Base-by-base conservation (phyloP, 2,329 filamentous ascomycete genomes). In the Paracoccidioides lutzii region DNA sequence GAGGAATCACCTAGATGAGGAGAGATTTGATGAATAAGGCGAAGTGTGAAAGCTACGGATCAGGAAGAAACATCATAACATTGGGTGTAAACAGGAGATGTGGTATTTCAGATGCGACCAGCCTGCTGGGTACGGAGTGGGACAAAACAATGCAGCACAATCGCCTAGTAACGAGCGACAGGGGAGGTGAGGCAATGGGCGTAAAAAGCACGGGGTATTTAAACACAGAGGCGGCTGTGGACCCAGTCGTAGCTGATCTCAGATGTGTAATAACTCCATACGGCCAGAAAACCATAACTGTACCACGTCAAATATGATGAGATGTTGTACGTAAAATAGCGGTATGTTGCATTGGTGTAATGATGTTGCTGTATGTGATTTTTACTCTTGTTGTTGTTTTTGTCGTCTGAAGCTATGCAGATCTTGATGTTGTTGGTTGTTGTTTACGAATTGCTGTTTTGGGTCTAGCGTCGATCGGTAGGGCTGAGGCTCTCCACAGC, bases 401-500 rank as follows among this genome's bases (percentile, higher is more conserved):
- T 55, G 57, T 58, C 51, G 57, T 54, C 55, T 48, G 58, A 56
- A 59, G 64, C 66, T 66, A 67, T 69, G 68, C 70, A 65, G 65
- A 60, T 59, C 58, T 64, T 42, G 53, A 30, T 50, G 57, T 44
- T 22, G 46, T 54, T 50, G 56, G 52, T 45, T 30, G 22, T 22
- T 64, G 69, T 72, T 73, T 72, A 72, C 69, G 60, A 66, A 62
- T 60, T 62, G 30, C 68, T 62, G 45, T 28, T 67, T 71, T 54
- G 40, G 69, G 70, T 56, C 63, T 71, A 72, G 70, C 59, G 64
- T 57, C 52, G 44, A 38, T 46, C 41, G 41, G n/a, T 53, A 53
- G 50, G 50, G 50, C 50, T 52, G 50, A 52, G 38, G 30, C 35
- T 50, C 33, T 30, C 35, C 35, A 28, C 35, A 5, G 8, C 10